A percentile compares a stretch with the other conserved stretches of the same genome.
These are phyloP conservation scores for Lonicera japonica DNA, from an alignment of 129 eudicot species.

Conservation along the genomic window DNA sequence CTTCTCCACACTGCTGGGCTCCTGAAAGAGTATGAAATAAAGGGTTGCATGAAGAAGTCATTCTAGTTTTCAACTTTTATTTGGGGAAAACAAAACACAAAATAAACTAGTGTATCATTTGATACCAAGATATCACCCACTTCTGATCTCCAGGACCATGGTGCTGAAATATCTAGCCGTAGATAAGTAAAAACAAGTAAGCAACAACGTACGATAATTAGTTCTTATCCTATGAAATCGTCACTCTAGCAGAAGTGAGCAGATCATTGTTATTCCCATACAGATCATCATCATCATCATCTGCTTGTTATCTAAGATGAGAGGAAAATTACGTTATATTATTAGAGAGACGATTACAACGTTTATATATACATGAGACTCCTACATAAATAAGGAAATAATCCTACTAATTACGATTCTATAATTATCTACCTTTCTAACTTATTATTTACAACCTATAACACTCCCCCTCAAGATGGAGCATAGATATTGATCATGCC, in stretches of 20 bases:
- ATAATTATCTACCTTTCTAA: too few species aligned
- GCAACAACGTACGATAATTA: neutral
- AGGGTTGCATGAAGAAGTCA: neutral
- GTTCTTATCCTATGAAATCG: neutral
- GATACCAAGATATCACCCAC: neutral
- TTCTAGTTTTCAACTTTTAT: neutral
- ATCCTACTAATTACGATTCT: too few species aligned
- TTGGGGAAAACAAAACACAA: neutral
- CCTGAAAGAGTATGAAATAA: conserved; percentile 35
- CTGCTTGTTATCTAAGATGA: too few species aligned
- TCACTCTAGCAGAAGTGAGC: neutral
- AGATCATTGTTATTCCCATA: neutral
- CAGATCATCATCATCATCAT: too few species aligned
- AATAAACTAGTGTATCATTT: too few species aligned
- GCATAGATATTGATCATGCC: too few species aligned
- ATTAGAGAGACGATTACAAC: too few species aligned
- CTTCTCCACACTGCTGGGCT: conserved; percentile 98
- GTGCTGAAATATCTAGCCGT: neutral
- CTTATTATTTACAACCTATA: too few species aligned
- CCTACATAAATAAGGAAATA: too few species aligned
- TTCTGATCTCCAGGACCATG: neutral
- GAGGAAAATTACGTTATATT: too few species aligned
- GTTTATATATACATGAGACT: too few species aligned
- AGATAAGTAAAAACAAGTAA: neutral
- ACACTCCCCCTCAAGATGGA: too few species aligned